Evolutionary conservation across 2,329 filamentous ascomycete genomes (phyloP), one percentile per base, ranked within the genome.

Genomic region (Lachnellula subtilissima): DNA sequence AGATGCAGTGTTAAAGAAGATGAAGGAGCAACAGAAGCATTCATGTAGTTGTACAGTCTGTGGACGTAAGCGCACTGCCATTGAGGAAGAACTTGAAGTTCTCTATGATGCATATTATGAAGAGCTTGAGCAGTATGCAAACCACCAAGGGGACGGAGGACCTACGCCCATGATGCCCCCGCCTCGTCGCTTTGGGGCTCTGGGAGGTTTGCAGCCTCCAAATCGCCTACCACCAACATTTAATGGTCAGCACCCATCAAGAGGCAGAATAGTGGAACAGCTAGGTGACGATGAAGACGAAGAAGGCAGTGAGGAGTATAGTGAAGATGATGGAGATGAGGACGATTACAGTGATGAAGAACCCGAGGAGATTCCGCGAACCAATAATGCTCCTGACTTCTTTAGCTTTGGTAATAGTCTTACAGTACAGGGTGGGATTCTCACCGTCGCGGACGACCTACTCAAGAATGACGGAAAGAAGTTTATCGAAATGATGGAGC

Each of bases 401-500:
- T 92, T 97, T 77, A 93, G 91, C 66, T 99, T 99, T 77, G 94
- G 94, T 64, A 96, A 95, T 71, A 97, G 92, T 77, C 80, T 99
- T 63, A 96, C 93, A 69, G 94, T 97, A 67, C 94, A 97, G 76
- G 84, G 94, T 78, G 95, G 94, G 71, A 97, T 99, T 74, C 85
- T 99, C 72, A 99, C 94, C 64, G 94, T 99, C 70, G 94, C 94
- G 72, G 94, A 99, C 78, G 94, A 99, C 75, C 81, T 99, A 63
- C 83, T 99, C 61, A 97, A 97, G 74, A 99, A 99, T 74, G 94
- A 99, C 74, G 94, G 94, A 68, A 96, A 96, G 74, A 96, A 96
- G 70, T 99, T 99, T 76, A 99, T 99, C 74, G 94, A 99, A 73
- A 99, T 99, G 94, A 99, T 99, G 94, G 94, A 99, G 73, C 93